Base-by-base conservation (phyloP, 1,139 yeast species). In the Suhomyces yuchorum region DNA sequence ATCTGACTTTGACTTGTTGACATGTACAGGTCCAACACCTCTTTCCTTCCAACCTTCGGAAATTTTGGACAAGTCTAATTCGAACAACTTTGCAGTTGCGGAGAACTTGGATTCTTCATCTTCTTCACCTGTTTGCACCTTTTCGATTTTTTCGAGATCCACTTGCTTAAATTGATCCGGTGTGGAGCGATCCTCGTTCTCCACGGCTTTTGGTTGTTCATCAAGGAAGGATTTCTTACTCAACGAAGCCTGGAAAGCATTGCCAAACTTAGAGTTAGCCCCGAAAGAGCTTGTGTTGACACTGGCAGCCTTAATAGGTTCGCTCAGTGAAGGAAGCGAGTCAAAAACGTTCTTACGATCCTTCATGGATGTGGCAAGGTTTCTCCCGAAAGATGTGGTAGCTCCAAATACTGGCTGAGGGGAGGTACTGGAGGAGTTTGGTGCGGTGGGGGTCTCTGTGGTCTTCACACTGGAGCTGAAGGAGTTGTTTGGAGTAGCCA, bases 41-140 rank as follows among this genome's bases (percentile, higher is more conserved):
- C 96, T 81, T 66, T 95, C 99, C 64, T 88, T 93, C 99, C 99
- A 95, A 1, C 97, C 97, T 23, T 77, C 81, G 11, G 77, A 66
- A 1, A 87, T 77, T 37, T 81, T 77, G 1, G 84, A 70, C 36
- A 92, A 70, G 56, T 87, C 84, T 55, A 90, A 71, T 44, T 85
- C 89, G 62, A 91, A 95, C 17, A 93, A 71, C 62, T 92, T 90
- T 12, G 96, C 91, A 37, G 86, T 83, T 40, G 87, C 78, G 37
- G 81, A 81, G 63, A 81, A 89, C 8, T 85, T 67, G 0, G 89
- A 81, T 38, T 73, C 73, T 64, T 95, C 99, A 48, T 82, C 77
- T 64, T 93, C 99, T 66, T 95, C 99, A 2, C 99, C 99, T 0
- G 98, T 90, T 49, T 82, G 81, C 6, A 86, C 72, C 34, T 65